These are phyloP conservation scores for Pseudomonodictys pantanalensis DNA, from an alignment of 495 filamentous ascomycete species.

Conservation along the genomic window DNA sequence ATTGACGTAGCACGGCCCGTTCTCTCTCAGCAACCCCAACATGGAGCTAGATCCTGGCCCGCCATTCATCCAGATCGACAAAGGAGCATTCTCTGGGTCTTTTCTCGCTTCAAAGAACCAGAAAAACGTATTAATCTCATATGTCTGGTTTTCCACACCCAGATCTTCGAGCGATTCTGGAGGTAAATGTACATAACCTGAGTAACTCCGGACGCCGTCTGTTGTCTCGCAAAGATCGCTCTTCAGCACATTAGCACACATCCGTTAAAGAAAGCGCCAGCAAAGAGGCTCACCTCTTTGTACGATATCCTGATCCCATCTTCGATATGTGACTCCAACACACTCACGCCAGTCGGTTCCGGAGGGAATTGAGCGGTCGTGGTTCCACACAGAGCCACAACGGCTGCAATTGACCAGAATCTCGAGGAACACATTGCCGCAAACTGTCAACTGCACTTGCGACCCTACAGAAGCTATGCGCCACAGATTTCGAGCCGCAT, in stretches of 20 bases:
- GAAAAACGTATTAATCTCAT: conserved; percentile 73
- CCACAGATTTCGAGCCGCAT: background rate
- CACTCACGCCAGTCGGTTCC: conserved; percentile 50
- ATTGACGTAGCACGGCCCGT: conserved; percentile 37
- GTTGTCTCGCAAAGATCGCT: conserved; percentile 36
- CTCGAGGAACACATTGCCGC: background rate
- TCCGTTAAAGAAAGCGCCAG: background rate
- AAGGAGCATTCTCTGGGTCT: conserved; percentile 54
- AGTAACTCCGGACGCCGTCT: conserved; percentile 34
- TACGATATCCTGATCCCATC: conserved; percentile 62
- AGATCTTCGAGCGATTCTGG: conserved; percentile 45
- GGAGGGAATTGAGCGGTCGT: conserved; percentile 56
- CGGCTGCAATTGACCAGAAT: background rate
- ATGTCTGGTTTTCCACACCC: conserved; percentile 50
- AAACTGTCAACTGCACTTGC: background rate
- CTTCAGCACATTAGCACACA: background rate
- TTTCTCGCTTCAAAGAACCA: conserved; percentile 70
- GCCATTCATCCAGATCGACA: conserved; percentile 64
- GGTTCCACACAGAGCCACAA: conserved; percentile 17
- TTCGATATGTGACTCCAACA: conserved; percentile 56
- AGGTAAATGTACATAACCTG: conserved; percentile 50
- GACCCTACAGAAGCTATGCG: background rate
- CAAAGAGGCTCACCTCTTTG: conserved; percentile 55
- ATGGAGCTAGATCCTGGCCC: conserved; percentile 31
- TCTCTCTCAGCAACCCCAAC: conserved; percentile 31